Base-by-base conservation (phyloP, 2,329 filamentous ascomycete species). In the Paecilomyces niveus region DNA sequence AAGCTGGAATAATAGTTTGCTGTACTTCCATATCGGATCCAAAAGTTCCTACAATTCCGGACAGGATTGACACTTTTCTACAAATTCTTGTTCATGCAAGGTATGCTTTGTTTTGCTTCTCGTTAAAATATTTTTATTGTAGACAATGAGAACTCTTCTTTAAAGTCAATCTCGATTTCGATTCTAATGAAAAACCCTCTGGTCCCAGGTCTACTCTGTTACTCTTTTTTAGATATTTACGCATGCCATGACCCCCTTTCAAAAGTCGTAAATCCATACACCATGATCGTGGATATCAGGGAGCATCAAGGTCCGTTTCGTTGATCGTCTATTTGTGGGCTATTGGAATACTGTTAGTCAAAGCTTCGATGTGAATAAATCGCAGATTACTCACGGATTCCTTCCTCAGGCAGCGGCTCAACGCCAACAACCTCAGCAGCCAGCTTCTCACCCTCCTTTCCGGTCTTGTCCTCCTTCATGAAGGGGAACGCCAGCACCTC, bases 401-500 rank as follows among this genome's bases (percentile, higher is more conserved):
- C 86, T 72, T 89, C 85, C 62, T 81, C 85, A 31, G 82, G 77
- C 64, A 79, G 69, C 45, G 86, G 82, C 72, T 83, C 74, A 60
- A 89, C 76, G 35, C 80, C 84, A 31, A 80, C 83, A 57, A 86
- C 81, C 75, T 89, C 86, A 1, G 85, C 86, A 11, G 85, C 85
- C 61, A 78, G 72, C 69, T 74, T 76, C 60, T 65, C 59, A 33
- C 63, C 62, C 64, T 73, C 73, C 57, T 77, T 64, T 1, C 72
- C 72, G 32, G 80, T 80, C 71, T 82, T 81, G 75, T 93, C 89
- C 55, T 93, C 89, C 85, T 96, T 96, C 90, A 99, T 96, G 79
- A 97, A 93, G 10, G 94, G 94, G 85, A 99, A 99, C 8, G 93
- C 87, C 62, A 97, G 79, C 2, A 97, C 93, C 78, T 99, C 94